These are phyloP conservation scores for Marchantia polymorpha DNA, from an alignment of 225 moss, liverwort and hornwort species.

Conservation along the genomic window DNA sequence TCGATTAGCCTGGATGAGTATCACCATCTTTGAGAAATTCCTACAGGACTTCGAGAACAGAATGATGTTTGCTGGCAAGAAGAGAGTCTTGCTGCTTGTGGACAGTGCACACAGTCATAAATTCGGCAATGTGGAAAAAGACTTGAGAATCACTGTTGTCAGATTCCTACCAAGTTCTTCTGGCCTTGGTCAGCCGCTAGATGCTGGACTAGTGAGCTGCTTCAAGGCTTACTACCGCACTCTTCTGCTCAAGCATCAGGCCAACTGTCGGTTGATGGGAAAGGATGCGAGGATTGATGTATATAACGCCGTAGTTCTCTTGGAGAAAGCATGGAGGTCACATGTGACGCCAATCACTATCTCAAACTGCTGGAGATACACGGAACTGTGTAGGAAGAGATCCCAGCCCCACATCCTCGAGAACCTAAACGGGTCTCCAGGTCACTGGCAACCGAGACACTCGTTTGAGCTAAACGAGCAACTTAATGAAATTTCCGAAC, in stretches of 20 bases:
- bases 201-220: constrained; percentile 30
- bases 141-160: constrained; percentile 24
- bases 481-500: constrained; percentile 26
- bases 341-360: constrained; percentile 32
- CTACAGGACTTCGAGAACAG: constrained; percentile 37
- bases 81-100: constrained; percentile 39
- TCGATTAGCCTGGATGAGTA: constrained; percentile 35
- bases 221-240: constrained; percentile 41
- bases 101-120: constrained; percentile 30
- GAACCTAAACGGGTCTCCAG: constrained; percentile 17
- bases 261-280: constrained; percentile 19
- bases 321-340: constrained; percentile 43
- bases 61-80: constrained; percentile 31
- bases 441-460: constrained; percentile 16
- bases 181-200: constrained; percentile 24
- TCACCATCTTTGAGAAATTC: constrained; percentile 32
- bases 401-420: constrained; percentile 11
- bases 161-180: constrained; percentile 31
- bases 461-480: constrained; percentile 28
- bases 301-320: constrained; percentile 32
- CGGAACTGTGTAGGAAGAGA: constrained; percentile 18
- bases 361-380: constrained; percentile 36
- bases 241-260: constrained; percentile 28
- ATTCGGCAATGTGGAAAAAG: constrained; percentile 19
- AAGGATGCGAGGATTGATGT: constrained; percentile 30